These are phyloP conservation scores for Populus hybrid DNA, from an alignment of 441 rosid genomes.

Conservation along the genomic window DNA sequence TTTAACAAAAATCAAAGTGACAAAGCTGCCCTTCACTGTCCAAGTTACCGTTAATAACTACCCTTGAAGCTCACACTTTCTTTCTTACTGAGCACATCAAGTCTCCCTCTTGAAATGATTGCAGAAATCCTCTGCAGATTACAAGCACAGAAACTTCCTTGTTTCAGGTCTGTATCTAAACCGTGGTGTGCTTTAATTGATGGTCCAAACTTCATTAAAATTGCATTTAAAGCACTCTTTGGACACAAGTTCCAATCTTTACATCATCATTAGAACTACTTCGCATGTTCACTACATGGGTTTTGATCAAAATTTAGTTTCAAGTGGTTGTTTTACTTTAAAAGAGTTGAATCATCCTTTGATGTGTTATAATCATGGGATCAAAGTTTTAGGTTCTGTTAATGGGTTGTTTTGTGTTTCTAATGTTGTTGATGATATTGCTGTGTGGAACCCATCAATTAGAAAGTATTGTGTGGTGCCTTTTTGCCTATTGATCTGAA, in stretches of 20 bases:
- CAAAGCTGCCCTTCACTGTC: no score
- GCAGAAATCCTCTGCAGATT: slow-evolving; percentile 38
- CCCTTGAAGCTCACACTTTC: not conserved
- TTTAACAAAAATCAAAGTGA: no score
- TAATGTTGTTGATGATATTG: slow-evolving; percentile 46
- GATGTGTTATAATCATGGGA: slow-evolving; percentile 43
- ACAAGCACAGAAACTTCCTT: slow-evolving; percentile 27
- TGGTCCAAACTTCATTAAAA: slow-evolving; percentile 26
- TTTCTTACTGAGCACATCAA: not conserved
- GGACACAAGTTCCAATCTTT: no score
- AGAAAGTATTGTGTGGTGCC: slow-evolving; percentile 32
- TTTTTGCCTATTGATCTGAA: slow-evolving; percentile 19
- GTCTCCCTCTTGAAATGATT: slow-evolving; percentile 38
- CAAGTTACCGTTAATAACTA: not conserved
- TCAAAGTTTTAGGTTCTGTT: slow-evolving; percentile 42
- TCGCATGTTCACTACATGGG: slow-evolving; percentile 25
- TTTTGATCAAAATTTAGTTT: slow-evolving; percentile 11
- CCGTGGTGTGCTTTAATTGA: slow-evolving; percentile 36
- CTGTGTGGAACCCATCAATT: slow-evolving; percentile 47
- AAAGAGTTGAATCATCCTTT: slow-evolving; percentile 37
- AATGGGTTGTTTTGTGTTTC: slow-evolving; percentile 43
- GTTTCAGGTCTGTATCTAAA: slow-evolving; percentile 38
- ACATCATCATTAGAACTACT: no score
- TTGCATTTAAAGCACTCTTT: slow-evolving; percentile 38
- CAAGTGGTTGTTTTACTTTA: slow-evolving; percentile 6